Base-by-base conservation (phyloP, 495 filamentous ascomycete species). In the Hypoxylon fragiforme region DNA sequence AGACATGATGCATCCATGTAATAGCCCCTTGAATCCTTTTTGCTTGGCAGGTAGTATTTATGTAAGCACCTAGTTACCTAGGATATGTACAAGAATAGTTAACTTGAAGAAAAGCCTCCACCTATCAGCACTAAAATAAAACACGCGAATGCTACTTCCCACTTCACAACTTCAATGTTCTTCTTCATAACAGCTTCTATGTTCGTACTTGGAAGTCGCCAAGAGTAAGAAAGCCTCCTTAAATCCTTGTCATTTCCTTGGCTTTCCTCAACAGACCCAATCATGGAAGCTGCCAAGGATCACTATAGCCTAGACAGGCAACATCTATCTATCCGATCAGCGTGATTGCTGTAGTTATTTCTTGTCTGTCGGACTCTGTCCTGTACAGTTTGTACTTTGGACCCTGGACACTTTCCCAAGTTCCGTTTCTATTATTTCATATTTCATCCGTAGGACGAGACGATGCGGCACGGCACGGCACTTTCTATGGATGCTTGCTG, bases 201-300 rank as follows among this genome's bases (percentile, higher is more conserved):
- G n/a, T n/a, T n/a, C n/a, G n/a, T n/a, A n/a, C n/a, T n/a, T n/a
- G n/a, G n/a, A n/a, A 5, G 26, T 12, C 22, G 52, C 58, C 52
- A 53, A 62, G 58, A 28, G 28, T 36, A 51, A n/a, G n/a, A n/a
- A 54, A 28, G 57, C 45, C 51, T 37, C 44, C 46, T n/a, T 7
- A 47, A 36, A 31, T 40, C 40, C 51, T 56, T 7, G 47, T 43
- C 15, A 21, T 36, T 49, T 31, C 31, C 58, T 56, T 48, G 46
- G 51, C 47, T 48, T 15, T 12, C 28, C 15, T 20, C 8, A 48
- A 28, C 9, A 34, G 31, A 38, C 43, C 58, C 58, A 62, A 62
- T 62, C 14, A 47, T 46, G 47, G 42, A 49, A 48, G 40, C 46
- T 49, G 58, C 58, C 58, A 62, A 62, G 58, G 19, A 13, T 56